These are phyloP conservation scores for Barnettozyma pratensis DNA, from an alignment of 805 yeast genomes.

Conservation along the genomic window DNA sequence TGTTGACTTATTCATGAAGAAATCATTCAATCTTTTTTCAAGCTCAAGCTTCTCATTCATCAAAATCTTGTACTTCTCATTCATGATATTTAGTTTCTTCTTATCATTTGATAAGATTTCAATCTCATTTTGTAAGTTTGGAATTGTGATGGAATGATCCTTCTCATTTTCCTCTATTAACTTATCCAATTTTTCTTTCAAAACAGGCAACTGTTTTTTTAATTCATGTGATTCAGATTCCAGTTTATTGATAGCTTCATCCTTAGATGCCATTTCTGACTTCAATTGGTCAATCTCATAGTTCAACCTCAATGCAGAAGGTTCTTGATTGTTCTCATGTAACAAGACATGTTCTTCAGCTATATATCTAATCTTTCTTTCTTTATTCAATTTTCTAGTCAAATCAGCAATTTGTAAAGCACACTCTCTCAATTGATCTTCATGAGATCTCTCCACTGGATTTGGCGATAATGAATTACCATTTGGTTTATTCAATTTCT, in stretches of 20 bases:
- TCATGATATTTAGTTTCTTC: slow-evolving; percentile 18
- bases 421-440: slow-evolving; percentile 28
- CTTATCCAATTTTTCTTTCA: slow-evolving; percentile 36
- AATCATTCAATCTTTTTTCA: slow-evolving; percentile 27
- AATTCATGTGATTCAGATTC: slow-evolving; percentile 41
- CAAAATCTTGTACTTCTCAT: slow-evolving; percentile 26
- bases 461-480: slow-evolving; percentile 1
- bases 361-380: slow-evolving; percentile 58
- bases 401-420: slow-evolving; percentile 44
- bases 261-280: slow-evolving; percentile 41
- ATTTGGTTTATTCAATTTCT: slow-evolving; percentile 25
- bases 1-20: no score
- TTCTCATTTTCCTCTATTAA: slow-evolving; percentile 37
- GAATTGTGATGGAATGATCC: slow-evolving; percentile 38
- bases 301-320: slow-evolving; percentile 50
- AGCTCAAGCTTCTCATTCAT: slow-evolving; percentile 27
- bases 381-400: slow-evolving; percentile 54
- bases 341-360: slow-evolving; percentile 67
- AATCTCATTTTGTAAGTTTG: slow-evolving; percentile 39
- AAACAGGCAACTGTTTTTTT: slow-evolving; percentile 29
- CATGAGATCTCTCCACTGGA: not conserved
- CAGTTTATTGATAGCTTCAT: slow-evolving; percentile 42
- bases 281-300: slow-evolving; percentile 52
- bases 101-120: slow-evolving; percentile 27
- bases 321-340: slow-evolving; percentile 46